Conservation (phyloP, 2,329 filamentous ascomycete species). For the Phialophora chinensis region DNA sequence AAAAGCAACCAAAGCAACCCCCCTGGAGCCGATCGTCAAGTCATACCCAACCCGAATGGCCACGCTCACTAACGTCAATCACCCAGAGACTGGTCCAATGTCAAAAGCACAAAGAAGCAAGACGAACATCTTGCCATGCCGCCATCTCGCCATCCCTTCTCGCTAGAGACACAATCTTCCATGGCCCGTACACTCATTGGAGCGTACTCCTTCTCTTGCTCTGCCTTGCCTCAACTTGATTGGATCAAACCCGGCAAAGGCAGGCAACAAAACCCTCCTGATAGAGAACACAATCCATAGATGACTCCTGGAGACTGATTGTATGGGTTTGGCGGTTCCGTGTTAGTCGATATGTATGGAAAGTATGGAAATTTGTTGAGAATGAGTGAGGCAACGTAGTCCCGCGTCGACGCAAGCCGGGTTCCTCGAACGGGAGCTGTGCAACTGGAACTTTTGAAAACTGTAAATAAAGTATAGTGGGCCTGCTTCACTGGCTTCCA, state of each 20-base stretch:
- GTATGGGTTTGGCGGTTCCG: no score
- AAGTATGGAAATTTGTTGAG: no score
- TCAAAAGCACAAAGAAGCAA: not conserved
- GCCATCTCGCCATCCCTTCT: not conserved
- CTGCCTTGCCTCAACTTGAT: no score
- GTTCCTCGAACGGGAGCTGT: not conserved
- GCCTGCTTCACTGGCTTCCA: not conserved
- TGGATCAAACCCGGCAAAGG: no score
- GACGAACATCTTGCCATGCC: not conserved
- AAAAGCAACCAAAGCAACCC: not conserved
- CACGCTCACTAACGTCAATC: not conserved
- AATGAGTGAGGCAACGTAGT: not conserved
- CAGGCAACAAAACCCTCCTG: no score
- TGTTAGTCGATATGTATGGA: no score
- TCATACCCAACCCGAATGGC: not conserved
- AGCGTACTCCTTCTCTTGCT: no score
- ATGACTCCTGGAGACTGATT: no score
- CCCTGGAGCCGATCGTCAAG: not conserved
- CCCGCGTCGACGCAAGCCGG: not conserved
- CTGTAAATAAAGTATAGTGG: not conserved
- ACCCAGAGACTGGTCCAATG: not conserved
- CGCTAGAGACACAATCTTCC: not conserved
- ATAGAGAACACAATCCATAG: no score
- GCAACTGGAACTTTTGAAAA: not conserved
- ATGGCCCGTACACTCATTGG: no score